phyloP scores from a whole-genome alignment of 176 grass and related monocot genomes.

The Tuctoria greenei region DNA sequence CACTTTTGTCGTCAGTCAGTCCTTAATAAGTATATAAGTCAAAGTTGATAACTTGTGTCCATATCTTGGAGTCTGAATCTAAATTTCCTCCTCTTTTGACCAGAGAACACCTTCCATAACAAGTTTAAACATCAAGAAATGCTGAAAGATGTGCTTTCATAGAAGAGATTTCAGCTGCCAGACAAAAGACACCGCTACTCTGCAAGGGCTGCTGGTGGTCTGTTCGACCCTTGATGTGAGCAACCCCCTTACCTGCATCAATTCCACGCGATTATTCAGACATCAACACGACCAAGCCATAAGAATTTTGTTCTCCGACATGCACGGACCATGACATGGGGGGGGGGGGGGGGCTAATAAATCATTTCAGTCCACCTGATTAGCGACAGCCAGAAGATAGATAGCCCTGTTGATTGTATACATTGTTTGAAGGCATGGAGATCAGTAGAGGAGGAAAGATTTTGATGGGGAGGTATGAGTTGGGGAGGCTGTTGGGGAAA shows the following conservation, averaged over 20 bases:
- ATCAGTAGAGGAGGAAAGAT: conserved; percentile 45
- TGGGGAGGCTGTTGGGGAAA: conserved; percentile 40
- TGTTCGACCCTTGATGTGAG: neutral
- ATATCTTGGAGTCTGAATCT: neutral
- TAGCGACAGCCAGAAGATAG: conserved; percentile 10
- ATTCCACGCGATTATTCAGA: conserved; percentile 24
- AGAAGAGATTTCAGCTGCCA: neutral
- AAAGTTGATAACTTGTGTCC: neutral
- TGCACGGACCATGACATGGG: conserved; percentile 53
- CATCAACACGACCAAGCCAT: conserved; percentile 33
- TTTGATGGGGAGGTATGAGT: conserved; percentile 39
- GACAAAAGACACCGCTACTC: neutral
- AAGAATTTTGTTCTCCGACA: conserved; percentile 39
- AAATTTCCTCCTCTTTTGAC: neutral
- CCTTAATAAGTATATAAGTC: neutral
- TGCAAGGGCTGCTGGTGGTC: neutral
- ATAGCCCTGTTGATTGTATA: neutral
- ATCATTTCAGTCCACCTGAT: neutral
- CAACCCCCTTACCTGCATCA: neutral
- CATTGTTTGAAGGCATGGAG: conserved; percentile 28
- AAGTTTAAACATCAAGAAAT: conserved; percentile 29
- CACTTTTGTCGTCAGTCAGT: neutral
- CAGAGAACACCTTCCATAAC: neutral
- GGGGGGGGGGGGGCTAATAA: conserved; percentile 80
- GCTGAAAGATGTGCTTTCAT: neutral